Base-by-base conservation (phyloP, 331 rosid genomes). In the Spiraea crenata region DNA sequence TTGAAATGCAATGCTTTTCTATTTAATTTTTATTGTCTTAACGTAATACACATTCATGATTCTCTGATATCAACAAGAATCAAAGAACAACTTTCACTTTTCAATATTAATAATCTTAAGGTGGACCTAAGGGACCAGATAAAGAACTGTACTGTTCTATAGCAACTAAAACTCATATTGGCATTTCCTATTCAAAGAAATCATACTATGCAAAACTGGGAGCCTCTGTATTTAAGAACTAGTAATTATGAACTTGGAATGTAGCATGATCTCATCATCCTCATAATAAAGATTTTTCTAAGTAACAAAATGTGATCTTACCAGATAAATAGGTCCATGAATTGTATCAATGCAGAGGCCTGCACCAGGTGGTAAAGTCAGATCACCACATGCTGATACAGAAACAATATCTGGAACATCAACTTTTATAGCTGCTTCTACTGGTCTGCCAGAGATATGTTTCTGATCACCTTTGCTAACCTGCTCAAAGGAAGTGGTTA, bases 361-460 rank as follows among this genome's bases (percentile, higher is more conserved):
- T 5, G 99, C 96, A 81, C 97, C 99, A 17, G 97, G 96, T 39
- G 98, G 98, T 79, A 95, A 85, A 76, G 98, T 95, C 79, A 95
- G 86, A 87, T 95, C 98, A 35, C 98, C 96, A 78, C 93, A 91
- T 41, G 99, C 84, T 63, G 99, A 88, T 40, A 95, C 98, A 63
- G 99, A 95, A 73, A 91, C 77, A 40, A 95, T 95, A 73, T 95
- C 96, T 8, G 92, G 93, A 76, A 95, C 79, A 15, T 88, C 88
- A 66, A 95, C 85, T 95, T 82, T 89, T 82, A 92, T 59, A 69
- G 77, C 81, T 63, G 85, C 67, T 83, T 83, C 91, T 63, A 65
- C 75, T 41, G 86, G 59, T 78, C 89, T 85, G 75, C 91, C 84
- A 31, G 90, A 87, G 75, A 77, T 77, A 68, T 82, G 88, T 61